phyloP scores from a whole-genome alignment of 2,329 filamentous ascomycete genomes.

The Chaetomium sp. region DNA sequence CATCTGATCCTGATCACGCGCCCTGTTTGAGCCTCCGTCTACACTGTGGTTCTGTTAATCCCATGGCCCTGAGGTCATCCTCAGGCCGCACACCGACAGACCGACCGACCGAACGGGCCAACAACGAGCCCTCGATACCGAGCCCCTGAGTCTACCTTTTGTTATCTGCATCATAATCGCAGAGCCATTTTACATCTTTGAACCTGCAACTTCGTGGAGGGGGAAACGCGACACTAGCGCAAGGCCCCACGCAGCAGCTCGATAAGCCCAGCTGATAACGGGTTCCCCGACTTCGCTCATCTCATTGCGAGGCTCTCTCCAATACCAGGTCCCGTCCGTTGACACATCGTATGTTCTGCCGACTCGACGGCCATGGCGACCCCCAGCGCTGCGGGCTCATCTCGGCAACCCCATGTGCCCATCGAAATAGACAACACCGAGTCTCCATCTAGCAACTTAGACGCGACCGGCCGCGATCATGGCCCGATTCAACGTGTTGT shows the following conservation, averaged over 20 bases:
- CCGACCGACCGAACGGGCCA: neutral
- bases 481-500: neutral
- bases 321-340: neutral
- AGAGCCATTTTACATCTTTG: neutral
- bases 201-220: neutral
- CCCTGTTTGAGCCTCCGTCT: too few species aligned
- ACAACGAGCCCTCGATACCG: neutral
- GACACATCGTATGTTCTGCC: conserved; percentile 16
- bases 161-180: neutral
- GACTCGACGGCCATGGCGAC: conserved; percentile 40
- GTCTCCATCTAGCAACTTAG: conserved; percentile 32
- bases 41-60: neutral
- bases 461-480: neutral
- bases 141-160: neutral
- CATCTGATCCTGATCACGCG: neutral
- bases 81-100: neutral
- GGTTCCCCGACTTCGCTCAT: neutral
- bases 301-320: neutral
- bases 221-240: neutral
- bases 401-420: conserved; percentile 19
- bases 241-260: neutral
- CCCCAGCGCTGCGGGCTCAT: conserved; percentile 35
- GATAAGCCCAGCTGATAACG: neutral
- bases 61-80: conserved; percentile 9
- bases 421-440: conserved; percentile 27